Percentiles rank a stretch among this genome's conserved stretches.
phyloP scores from a whole-genome alignment of 2,329 filamentous ascomycete genomes.

The Colletotrichum euphorbiae region DNA sequence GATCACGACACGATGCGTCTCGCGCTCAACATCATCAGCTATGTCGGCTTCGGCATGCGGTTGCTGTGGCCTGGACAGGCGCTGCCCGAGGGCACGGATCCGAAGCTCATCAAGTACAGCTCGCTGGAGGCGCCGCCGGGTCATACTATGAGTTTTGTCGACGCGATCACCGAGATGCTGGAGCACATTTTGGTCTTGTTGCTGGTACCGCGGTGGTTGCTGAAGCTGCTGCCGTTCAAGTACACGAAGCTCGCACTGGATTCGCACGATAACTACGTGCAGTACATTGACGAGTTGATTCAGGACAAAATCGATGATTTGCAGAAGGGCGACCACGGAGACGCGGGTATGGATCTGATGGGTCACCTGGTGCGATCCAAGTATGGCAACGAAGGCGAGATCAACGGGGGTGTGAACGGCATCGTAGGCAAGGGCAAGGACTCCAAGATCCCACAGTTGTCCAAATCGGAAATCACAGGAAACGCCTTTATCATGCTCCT shows the following conservation, averaged over 20 bases:
- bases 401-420: conserved; percentile 33
- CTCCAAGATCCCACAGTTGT: conserved; percentile 54
- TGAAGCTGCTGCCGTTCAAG: conserved; percentile 63
- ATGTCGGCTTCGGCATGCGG: conserved; percentile 77
- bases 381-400: conserved; percentile 46
- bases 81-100: conserved; percentile 55
- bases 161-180: conserved; percentile 70
- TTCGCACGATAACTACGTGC: conserved; percentile 71
- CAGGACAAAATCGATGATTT: conserved; percentile 66
- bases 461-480: conserved; percentile 75
- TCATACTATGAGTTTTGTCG: conserved; percentile 73
- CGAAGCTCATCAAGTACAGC: conserved; percentile 61
- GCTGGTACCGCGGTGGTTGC: conserved; percentile 67
- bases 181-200: conserved; percentile 73
- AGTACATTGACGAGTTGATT: conserved; percentile 78
- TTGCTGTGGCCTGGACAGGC: conserved; percentile 73
- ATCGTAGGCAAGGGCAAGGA: conserved; percentile 37
- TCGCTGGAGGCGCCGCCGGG: conserved; percentile 60
- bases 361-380: conserved; percentile 61
- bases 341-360: conserved; percentile 65
- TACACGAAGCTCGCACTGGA: conserved; percentile 62
- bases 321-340: conserved; percentile 49
- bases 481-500: conserved; percentile 78
- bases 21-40: conserved; percentile 68
- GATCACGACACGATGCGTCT: conserved; percentile 75